phyloP scores from a whole-genome alignment of 2,329 filamentous ascomycete genomes.

The Colletotrichum chlorophyti region DNA sequence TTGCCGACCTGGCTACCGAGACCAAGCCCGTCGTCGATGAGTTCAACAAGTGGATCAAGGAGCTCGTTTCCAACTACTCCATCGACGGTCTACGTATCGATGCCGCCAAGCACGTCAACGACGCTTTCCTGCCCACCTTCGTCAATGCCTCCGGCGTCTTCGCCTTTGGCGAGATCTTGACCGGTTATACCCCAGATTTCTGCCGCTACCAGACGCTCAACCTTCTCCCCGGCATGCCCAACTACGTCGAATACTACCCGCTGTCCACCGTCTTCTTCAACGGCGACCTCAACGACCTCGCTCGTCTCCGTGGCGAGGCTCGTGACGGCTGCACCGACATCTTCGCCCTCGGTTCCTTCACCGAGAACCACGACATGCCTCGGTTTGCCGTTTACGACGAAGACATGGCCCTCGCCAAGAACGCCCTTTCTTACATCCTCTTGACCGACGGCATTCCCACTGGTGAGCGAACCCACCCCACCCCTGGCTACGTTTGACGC shows the following conservation, averaged over 20 bases:
- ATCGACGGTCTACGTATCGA: slow-evolving; percentile 70
- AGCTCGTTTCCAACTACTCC: slow-evolving; percentile 64
- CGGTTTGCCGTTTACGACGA: slow-evolving; percentile 56
- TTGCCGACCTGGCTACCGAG: slow-evolving; percentile 69
- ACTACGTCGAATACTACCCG: slow-evolving; percentile 61
- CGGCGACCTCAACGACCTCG: slow-evolving; percentile 39
- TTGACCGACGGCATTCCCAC: slow-evolving; percentile 68
- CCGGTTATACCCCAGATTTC: slow-evolving; percentile 58
- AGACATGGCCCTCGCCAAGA: slow-evolving; percentile 64
- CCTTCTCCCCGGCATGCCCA: slow-evolving; percentile 64
- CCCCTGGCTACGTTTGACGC: too few species aligned
- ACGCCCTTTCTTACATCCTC: slow-evolving; percentile 66
- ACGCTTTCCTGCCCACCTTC: slow-evolving; percentile 64
- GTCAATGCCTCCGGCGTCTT: slow-evolving; percentile 62
- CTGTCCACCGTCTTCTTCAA: slow-evolving; percentile 17
- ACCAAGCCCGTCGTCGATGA: slow-evolving; percentile 52
- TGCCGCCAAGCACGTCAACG: slow-evolving; percentile 68
- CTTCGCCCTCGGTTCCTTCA: slow-evolving; percentile 47
- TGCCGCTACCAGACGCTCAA: slow-evolving; percentile 62
- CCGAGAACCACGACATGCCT: slow-evolving; percentile 64
- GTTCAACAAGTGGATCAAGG: slow-evolving; percentile 64
- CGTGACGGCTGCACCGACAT: slow-evolving; percentile 33
- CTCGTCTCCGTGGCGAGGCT: slow-evolving; percentile 27
- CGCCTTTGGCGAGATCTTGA: slow-evolving; percentile 66
- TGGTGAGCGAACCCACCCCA: background rate